Evolutionary conservation across 768 basidiomycete species (phyloP), one percentile per base, ranked within the genome.

Genomic region (Dacryopinax primogenitus): DNA sequence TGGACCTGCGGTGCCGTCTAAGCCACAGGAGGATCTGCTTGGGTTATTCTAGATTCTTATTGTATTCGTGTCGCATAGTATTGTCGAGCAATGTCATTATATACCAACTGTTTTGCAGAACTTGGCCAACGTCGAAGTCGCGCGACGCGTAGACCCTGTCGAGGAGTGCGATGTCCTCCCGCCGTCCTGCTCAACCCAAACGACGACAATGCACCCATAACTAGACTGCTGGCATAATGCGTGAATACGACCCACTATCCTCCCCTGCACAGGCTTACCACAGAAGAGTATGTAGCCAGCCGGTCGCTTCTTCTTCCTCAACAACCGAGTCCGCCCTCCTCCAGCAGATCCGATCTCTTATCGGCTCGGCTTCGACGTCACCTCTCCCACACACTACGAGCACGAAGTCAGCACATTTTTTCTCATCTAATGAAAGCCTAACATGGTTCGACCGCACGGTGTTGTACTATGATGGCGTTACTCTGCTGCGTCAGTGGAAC

Each of bases 401-500:
- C 51, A 28, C 51, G 30, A 58, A 32, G 26, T 58, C 51, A 32
- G 26, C 51, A 28, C 18, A 7, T 15, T 58, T 30, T 3, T 6
- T 30, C 30, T 28, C 51, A 30, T 58, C 51, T 28, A 28, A 30
- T 15, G 51, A 58, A 21, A 32, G 26, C 23, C 21, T 58, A 9
- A 58, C 51, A 18, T 58, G 51, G 51, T 58, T 58, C 51, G 51
- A 58, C 30, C 51, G 51, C 9, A 58, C 13, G 13, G 51, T 58
- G 26, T 30, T 58, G 30, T 4, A 58, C 26, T 58, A 58, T 30
- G 51, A 58, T 58, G 51, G 51, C 26, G 26, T 30, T 2, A 58
- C 51, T 23, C 51, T 58, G 9, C 51, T 58, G 65, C 84, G 85
- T 70, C 83, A 84, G 70, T 92, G 90, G 90, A 81, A 80, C 63